These are phyloP conservation scores for Pugionium dolabratum DNA, from an alignment of 345 rosid genomes.

Conservation along the genomic window DNA sequence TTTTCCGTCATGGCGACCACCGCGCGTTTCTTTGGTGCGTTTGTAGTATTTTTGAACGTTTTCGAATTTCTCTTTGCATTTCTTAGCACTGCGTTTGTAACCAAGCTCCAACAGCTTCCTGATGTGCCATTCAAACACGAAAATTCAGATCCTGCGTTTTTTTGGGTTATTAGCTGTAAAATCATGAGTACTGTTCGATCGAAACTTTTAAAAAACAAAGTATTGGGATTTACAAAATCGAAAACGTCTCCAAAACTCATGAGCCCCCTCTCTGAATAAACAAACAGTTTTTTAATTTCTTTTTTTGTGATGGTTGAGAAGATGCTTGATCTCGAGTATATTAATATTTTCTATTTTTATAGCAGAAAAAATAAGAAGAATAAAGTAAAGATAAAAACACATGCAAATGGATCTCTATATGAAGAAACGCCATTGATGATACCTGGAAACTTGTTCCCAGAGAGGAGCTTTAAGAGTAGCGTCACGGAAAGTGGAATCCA, in stretches of 20 bases:
- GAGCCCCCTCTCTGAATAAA: slow-evolving; percentile 32
- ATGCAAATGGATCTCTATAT: slow-evolving; percentile 53
- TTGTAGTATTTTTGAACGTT: slow-evolving; percentile 94
- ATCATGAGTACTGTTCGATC: slow-evolving; percentile 22
- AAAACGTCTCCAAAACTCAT: slow-evolving; percentile 43
- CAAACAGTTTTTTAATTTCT: background rate
- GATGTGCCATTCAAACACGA: slow-evolving; percentile 18
- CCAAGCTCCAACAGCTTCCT: slow-evolving; percentile 87
- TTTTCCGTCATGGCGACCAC: slow-evolving; percentile 85
- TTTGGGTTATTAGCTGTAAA: too few relatives aligned
- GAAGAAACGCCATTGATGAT: slow-evolving; percentile 31
- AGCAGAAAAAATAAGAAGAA: background rate
- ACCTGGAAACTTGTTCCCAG: slow-evolving; percentile 93
- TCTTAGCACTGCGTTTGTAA: slow-evolving; percentile 75
- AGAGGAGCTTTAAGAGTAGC: slow-evolving; percentile 87
- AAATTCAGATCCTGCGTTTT: too few relatives aligned
- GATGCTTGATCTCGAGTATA: slow-evolving; percentile 40
- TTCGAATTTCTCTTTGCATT: slow-evolving; percentile 93
- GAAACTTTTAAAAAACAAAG: slow-evolving; percentile 30
- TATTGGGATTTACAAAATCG: slow-evolving; percentile 63
- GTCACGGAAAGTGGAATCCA: slow-evolving; percentile 80
- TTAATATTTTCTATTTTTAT: background rate
- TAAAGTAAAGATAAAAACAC: slow-evolving; percentile 46
- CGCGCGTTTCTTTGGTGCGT: slow-evolving; percentile 82
- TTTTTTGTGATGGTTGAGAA: slow-evolving; percentile 25